Percentiles rank a stretch among this genome's conserved stretches.
Conservation (phyloP, 495 filamentous ascomycete genomes). For the Tetracladium setigerum region DNA sequence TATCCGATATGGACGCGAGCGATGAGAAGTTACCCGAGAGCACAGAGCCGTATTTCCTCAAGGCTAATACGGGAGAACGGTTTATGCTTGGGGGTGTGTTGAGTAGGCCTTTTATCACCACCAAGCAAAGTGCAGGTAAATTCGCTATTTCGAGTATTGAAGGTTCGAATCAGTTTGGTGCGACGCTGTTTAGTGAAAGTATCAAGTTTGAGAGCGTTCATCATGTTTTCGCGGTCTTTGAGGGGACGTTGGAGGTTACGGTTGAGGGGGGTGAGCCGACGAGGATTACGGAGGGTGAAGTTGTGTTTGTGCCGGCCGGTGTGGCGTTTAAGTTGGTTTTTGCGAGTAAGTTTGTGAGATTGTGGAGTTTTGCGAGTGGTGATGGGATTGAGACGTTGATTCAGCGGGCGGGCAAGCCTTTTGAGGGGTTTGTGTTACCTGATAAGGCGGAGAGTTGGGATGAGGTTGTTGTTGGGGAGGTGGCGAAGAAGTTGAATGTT, state of each 20-base stretch:
- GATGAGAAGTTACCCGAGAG: conserved; percentile 35
- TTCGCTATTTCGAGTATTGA: conserved; percentile 42
- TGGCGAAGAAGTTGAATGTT: conserved; percentile 8
- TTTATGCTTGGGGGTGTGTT: conserved; percentile 38
- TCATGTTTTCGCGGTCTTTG: conserved; percentile 32
- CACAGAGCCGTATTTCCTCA: conserved; percentile 31
- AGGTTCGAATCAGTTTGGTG: conserved; percentile 26
- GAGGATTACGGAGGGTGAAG: conserved; percentile 27
- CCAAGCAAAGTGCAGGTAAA: conserved; percentile 33
- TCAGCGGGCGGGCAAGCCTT: conserved; percentile 8
- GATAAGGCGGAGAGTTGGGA: conserved; percentile 3
- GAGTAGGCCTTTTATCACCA: conserved; percentile 36
- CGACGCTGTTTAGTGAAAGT: conserved; percentile 22
- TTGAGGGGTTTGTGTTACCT: conserved; percentile 6
- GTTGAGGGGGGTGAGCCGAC: conserved; percentile 27
- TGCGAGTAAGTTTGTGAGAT: conserved; percentile 32
- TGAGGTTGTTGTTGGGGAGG: not conserved
- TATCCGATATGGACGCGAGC: conserved; percentile 32
- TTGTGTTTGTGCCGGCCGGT: conserved; percentile 34
- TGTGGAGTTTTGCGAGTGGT: conserved; percentile 36
- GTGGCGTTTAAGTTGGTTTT: conserved; percentile 31
- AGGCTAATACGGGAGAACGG: conserved; percentile 33
- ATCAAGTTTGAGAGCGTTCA: conserved; percentile 33
- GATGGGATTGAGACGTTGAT: conserved; percentile 25
- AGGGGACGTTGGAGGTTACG: conserved; percentile 30